Base-by-base conservation (phyloP, 768 basidiomycete genomes). In the Leccinum subgranulosum region DNA sequence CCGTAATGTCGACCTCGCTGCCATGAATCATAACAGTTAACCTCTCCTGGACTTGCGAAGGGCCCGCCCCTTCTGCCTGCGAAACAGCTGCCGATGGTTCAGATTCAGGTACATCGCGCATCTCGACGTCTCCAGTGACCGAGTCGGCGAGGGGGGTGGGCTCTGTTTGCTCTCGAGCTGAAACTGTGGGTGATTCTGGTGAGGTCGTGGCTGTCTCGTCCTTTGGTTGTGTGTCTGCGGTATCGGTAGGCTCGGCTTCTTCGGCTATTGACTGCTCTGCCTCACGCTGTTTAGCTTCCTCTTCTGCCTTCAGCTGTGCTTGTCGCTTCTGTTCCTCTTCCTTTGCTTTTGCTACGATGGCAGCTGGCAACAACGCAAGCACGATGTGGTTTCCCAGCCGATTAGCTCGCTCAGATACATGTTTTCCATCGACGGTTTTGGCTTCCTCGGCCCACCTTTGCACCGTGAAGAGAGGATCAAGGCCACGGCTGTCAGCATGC, bases 1-100 rank as follows among this genome's bases (percentile, higher is more conserved):
- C 94, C 3, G 97, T 99, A 69, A 99, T 99, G 69, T 99, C 97
- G 27, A 98, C 92, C 7, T 87, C 80, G 61, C 84, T 91, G 52
- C 97, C 97, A 71, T 94, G 92, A 53, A 99, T 92, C 75, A 84
- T 81, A 66, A 99, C 89, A 1, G 91, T 93, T 27, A 96, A 80
- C 34, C 97, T 85, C 61, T 85, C 80, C 36, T 77, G 68, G n/a
- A 67, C 65, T 21, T 74, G 70, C 31, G 81, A 73, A 11, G 79
- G 52, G 6, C 74, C 73, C 12, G 62, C 61, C 25, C 45, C 29
- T 46, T 66, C 64, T 15, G 21, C 55, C 33, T 66, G 66, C 10
- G 64, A 59, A 23, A 60, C 56, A 11, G 64, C 29, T 27, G 58
- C 51, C 10, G 52, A 58, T 12, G 67, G 58, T 53, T 71, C 71